phyloP scores from a whole-genome alignment of 352 stramenopile genomes.

The Pythium pyrilobum region DNA sequence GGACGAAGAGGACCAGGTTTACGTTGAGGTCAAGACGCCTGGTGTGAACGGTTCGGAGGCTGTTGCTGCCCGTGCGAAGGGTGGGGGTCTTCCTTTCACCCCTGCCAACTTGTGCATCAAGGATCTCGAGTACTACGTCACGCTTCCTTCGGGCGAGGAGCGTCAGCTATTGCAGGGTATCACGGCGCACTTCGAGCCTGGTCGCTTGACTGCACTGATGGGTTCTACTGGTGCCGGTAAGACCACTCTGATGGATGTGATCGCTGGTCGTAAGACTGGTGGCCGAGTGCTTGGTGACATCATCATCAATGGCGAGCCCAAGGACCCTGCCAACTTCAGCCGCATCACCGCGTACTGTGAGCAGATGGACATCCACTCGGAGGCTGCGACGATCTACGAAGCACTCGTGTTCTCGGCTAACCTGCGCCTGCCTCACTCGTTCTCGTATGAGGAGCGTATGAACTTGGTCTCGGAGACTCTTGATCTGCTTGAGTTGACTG shows the following conservation, averaged over 20 bases:
- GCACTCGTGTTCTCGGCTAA: conserved; percentile 88
- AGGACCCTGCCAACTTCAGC: conserved; percentile 75
- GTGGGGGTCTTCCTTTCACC: conserved; percentile 29
- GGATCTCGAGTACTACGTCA: conserved; percentile 47
- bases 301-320: conserved; percentile 84
- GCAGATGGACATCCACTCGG: conserved; percentile 77
- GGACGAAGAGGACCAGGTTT: conserved; percentile 22
- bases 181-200: conserved; percentile 51
- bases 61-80: conserved; percentile 11
- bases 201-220: conserved; percentile 72
- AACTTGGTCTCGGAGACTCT: conserved; percentile 49
- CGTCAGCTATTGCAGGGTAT: conserved; percentile 36
- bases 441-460: conserved; percentile 36
- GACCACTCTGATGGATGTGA: conserved; percentile 65
- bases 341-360: conserved; percentile 89
- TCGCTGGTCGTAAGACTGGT: conserved; percentile 66
- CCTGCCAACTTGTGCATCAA: conserved; percentile 37
- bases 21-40: conserved; percentile 36
- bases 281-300: conserved; percentile 82
- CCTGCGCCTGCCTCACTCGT: conserved; percentile 64
- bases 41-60: neutral
- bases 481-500: conserved; percentile 46
- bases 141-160: conserved; percentile 42
- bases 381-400: conserved; percentile 83
- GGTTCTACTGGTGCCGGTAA: conserved; percentile 55